Base-by-base conservation (phyloP, 2,329 filamentous ascomycete genomes). In the Aureobasidium sp. region DNA sequence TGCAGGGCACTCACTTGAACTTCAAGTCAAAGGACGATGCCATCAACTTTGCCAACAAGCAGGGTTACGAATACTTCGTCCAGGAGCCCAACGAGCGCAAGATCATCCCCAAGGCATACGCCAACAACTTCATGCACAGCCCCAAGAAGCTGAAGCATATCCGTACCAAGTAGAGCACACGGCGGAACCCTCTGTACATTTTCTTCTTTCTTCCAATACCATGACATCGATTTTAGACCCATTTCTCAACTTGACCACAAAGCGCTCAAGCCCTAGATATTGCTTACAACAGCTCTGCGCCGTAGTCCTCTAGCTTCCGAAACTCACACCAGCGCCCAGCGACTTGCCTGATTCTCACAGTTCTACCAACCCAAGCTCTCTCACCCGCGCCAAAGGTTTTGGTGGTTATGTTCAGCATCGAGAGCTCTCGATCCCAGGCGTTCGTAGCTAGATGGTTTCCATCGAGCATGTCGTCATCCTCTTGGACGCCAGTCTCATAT, bases 61-160 rank as follows among this genome's bases (percentile, higher is more conserved):
- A 99, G 77, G 94, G 95, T 39, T 99, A 99, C 74, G 93, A 99
- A 74, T 99, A 96, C 77, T 97, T 94, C 74, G 92, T 99, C 29
- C 94, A 97, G 81, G 94, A 97, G 78, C 93, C 94, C 39, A 95
- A 97, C 72, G 85, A 86, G 76, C 86, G 94, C 72, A 89, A 87
- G 72, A 87, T 97, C 69, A 79, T 86, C 16, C 90, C 91, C 64
- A 99, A 99, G 85, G 89, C 90, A 10, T 99, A 99, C 75, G 93
- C 94, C 64, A 95, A 96, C 77, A 96, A 97, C 80, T 99, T 97
- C 77, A 73, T 92, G 66, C 92, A 95, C 79, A 86, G 86, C 65
- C 79, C 89, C 11, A 87, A 85, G 76, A 94, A 93, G 83, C 80
- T 97, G 74, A 97, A 97, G 66, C 81, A 87, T 65, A 82, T 93